Conservation (phyloP, 1,139 yeast genomes). For the Protomyces inouyei region DNA sequence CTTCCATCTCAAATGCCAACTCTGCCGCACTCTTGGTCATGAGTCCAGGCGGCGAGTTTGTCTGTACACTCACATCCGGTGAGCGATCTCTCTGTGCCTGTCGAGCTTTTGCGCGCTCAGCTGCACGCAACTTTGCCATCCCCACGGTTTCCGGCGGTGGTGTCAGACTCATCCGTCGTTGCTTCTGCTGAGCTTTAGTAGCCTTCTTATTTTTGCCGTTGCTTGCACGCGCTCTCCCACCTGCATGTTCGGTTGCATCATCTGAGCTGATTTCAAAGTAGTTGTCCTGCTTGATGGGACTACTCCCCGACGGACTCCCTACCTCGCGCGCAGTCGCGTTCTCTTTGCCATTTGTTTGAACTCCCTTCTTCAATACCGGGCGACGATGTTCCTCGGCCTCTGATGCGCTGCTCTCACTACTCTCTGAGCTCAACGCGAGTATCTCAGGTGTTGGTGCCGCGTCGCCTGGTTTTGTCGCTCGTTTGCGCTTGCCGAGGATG, state of each 20-base stretch:
- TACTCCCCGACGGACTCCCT: neutral
- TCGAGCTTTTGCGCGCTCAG: neutral
- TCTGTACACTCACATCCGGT: no score
- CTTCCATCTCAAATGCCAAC: neutral
- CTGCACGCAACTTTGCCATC: neutral
- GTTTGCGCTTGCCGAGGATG: neutral
- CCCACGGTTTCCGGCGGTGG: conserved; percentile 8
- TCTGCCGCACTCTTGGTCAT: neutral
- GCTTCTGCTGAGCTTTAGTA: neutral
- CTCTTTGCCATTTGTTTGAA: no score
- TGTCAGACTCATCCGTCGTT: conserved; percentile 3
- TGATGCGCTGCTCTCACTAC: neutral
- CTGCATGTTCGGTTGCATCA: neutral
- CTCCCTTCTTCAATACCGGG: neutral
- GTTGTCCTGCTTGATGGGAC: neutral
- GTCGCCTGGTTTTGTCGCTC: neutral
- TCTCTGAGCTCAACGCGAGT: neutral
- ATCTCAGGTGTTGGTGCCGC: neutral
- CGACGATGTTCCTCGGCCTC: neutral
- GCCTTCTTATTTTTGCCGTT: neutral
- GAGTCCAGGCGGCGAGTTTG: neutral
- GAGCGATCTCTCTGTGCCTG: neutral
- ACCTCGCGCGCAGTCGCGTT: neutral
- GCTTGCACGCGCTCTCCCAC: neutral
- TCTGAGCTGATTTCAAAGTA: neutral